These are phyloP conservation scores for Phascolomyces articulosus DNA, from an alignment of 371 early-diverging fungal genomes.

Conservation along the genomic window DNA sequence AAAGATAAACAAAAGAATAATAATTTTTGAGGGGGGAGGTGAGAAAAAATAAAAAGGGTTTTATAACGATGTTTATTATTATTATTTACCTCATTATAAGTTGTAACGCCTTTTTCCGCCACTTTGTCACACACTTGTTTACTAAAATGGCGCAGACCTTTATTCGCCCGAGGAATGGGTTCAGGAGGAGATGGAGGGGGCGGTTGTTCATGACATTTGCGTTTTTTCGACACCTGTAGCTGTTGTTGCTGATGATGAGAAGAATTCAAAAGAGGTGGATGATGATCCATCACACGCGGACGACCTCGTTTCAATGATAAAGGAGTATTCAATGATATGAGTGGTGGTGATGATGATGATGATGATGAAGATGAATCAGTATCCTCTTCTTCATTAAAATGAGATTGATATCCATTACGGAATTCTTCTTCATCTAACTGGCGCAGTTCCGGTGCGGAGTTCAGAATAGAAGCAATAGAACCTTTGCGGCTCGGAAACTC, in stretches of 20 bases:
- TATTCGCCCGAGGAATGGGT: conserved; percentile 13
- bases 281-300: conserved; percentile 5
- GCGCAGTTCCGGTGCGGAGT: conserved; percentile 32
- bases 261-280: not conserved
- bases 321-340: no score
- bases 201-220: conserved; percentile 11
- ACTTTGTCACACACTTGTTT: conserved; percentile 64
- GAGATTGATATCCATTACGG: conserved; percentile 14
- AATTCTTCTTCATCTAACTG: conserved; percentile 25
- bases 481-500: conserved; percentile 28
- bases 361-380: not conserved
- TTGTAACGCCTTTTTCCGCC: conserved; percentile 56
- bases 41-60: no score
- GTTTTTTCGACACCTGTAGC: conserved; percentile 1
- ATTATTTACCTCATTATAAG: conserved; percentile 58
- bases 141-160: conserved; percentile 59
- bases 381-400: not conserved
- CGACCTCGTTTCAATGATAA: conserved; percentile 6
- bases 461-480: conserved; percentile 46
- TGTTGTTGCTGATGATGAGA: not conserved
- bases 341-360: conserved; percentile 4
- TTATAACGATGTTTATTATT: not conserved
- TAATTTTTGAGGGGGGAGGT: no score
- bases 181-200: not conserved
- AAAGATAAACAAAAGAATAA: not conserved